Base-by-base conservation (phyloP, 345 rosid genomes). In the Capsella bursapastoris region DNA sequence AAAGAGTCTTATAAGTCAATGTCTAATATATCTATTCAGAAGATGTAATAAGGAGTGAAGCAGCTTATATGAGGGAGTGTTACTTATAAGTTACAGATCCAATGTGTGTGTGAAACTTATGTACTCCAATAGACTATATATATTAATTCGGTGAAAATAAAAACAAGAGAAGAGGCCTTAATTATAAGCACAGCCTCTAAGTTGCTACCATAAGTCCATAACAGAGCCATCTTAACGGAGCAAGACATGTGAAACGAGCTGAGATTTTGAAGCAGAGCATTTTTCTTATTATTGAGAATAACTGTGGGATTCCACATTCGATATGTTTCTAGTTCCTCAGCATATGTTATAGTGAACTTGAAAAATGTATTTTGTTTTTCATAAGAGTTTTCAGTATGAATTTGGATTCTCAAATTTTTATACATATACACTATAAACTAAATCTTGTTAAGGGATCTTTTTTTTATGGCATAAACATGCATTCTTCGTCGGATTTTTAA, bases 31-130 rank as follows among this genome's bases (percentile, higher is more conserved):
- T 70, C 2, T 34, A 11, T 64, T 16, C 18, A 14, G 45, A 45
- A 13, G 2, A 49, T 35, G 29, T 35, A 57, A 65, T 57, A 57
- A 25, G 12, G 28, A 73, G 58, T 56, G 78, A 65, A 34, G 49
- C 50, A 12, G 57, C 32, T 25, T 66, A 4, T 65, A 25, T 15
- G 50, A 35, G 13, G 11, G 59, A 61, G 63, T 12, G 28, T 64
- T 64, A 13, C 11, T 35, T 56, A 47, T 4, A 28, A 32, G 62
- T 62, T 71, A 62, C 16, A 28, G n/a, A 50, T 61, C 61, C 68
- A 51, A 28, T 40, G 37, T 70, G 6, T 16, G 64, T 73, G 64
- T 64, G 13, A 44, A 64, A 18, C 45, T 13, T 64, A 10, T 32
- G 38, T 51, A 63, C 53, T 18, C 47, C 13, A 31, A 37, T 71